phyloP scores from a whole-genome alignment of 495 filamentous ascomycete genomes.

The Sphaerosporella brunnea region DNA sequence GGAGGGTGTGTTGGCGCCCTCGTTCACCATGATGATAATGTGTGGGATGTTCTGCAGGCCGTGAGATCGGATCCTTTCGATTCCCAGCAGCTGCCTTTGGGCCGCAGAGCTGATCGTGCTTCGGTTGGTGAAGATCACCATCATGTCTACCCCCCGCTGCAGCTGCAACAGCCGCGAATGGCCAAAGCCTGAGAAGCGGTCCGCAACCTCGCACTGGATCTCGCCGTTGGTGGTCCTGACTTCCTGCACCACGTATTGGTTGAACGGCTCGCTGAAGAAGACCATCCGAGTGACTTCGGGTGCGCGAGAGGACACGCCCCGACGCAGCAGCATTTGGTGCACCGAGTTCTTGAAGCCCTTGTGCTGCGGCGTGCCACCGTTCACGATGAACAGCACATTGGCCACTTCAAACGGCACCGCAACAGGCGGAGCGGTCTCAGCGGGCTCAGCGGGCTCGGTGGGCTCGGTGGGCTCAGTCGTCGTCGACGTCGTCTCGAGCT shows the following conservation, averaged over 20 bases:
- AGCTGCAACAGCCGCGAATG: background rate
- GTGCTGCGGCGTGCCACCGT: background rate
- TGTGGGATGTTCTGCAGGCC: background rate
- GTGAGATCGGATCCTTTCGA: background rate
- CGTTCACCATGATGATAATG: conserved; percentile 1
- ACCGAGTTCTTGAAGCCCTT: conserved; percentile 2
- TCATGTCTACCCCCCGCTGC: background rate
- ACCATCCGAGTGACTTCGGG: background rate
- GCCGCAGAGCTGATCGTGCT: background rate
- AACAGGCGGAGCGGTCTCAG: too few species aligned
- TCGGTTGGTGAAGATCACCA: background rate
- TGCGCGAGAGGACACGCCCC: background rate
- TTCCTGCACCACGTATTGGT: conserved; percentile 1
- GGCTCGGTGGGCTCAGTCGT: background rate
- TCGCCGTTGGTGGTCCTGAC: background rate
- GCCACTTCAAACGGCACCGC: background rate
- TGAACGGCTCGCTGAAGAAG: conserved; percentile 2
- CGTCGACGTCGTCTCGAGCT: background rate
- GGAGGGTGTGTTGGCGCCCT: background rate
- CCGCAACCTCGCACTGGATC: background rate
- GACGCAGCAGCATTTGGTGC: background rate
- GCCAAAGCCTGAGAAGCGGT: background rate
- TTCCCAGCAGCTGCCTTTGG: background rate
- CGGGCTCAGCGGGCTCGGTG: too few species aligned
- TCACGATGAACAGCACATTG: conserved; percentile 5